Evolutionary conservation across 1,139 yeast genomes (phyloP).

Genomic region (Arxiozyma heterogenica): DNA sequence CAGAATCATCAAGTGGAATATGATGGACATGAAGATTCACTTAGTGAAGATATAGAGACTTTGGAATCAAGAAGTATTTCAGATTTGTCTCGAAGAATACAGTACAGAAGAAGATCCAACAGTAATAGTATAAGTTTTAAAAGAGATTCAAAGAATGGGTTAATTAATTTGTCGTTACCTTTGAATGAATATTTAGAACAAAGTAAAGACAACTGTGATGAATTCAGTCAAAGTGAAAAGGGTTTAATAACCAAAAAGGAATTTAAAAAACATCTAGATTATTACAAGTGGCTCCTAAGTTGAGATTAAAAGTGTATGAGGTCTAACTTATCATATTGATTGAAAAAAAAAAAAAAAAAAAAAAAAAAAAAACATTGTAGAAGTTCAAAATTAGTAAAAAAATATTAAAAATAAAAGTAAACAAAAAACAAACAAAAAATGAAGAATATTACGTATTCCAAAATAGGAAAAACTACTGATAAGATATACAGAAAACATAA

Average conservation of each 20-base stretch:
- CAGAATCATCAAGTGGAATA: constrained; percentile 25
- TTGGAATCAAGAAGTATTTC: neutral
- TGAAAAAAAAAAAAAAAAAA: no score
- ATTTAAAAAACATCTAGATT: constrained; percentile 4
- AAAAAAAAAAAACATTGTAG: neutral
- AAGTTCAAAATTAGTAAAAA: no score
- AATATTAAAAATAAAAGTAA: no score
- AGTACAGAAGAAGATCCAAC: constrained; percentile 23
- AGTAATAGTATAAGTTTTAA: constrained; percentile 21
- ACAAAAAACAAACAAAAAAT: no score
- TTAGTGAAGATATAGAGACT: constrained; percentile 10
- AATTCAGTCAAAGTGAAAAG: constrained; percentile 13
- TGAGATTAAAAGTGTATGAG: constrained; percentile 21
- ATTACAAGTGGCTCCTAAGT: constrained; percentile 27
- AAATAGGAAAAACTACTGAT: no score
- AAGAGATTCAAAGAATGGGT: constrained; percentile 24
- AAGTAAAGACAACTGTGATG: constrained; percentile 18
- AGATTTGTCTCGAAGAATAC: neutral
- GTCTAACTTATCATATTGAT: neutral
- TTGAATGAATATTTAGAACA: constrained; percentile 12
- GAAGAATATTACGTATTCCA: no score
- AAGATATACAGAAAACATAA: no score
- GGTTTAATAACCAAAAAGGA: neutral
- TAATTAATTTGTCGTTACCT: constrained; percentile 4
- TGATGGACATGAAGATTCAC: constrained; percentile 21